A percentile compares a stretch with the other conserved stretches of the same genome.
These are phyloP conservation scores for Candida taoyuanica DNA, from an alignment of 805 yeast genomes.

Conservation along the genomic window DNA sequence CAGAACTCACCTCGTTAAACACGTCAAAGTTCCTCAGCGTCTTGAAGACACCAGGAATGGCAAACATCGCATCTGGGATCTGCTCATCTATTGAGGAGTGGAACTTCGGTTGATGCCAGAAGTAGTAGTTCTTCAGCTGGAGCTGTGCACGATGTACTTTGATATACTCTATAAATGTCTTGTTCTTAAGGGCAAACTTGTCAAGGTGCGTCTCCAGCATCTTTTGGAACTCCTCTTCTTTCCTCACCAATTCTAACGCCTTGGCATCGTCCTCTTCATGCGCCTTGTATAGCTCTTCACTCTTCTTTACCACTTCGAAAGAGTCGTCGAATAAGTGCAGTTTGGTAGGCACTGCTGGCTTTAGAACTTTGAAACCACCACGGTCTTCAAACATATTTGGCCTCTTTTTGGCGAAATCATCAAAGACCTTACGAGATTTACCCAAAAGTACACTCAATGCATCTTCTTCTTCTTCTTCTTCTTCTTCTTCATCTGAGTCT, in stretches of 20 bases:
- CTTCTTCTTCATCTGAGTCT: no score
- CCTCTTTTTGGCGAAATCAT: constrained; percentile 1
- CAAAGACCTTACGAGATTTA: background rate
- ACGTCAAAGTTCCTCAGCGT: background rate
- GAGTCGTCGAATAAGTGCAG: background rate
- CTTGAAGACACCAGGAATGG: constrained; percentile 2
- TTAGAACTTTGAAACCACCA: constrained; percentile 3
- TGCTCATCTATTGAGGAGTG: background rate
- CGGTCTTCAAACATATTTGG: constrained; percentile 7
- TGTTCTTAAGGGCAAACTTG: constrained; percentile 5
- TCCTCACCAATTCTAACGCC: constrained; percentile 4
- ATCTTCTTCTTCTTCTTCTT: constrained; percentile 9
- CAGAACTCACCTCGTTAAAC: background rate
- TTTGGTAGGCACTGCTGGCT: constrained; percentile 2
- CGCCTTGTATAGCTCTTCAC: constrained; percentile 4
- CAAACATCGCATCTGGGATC: background rate
- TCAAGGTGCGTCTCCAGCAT: constrained; percentile 6
- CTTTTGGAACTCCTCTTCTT: constrained; percentile 10
- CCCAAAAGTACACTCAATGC: constrained; percentile 1
- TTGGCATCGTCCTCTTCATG: constrained; percentile 11
- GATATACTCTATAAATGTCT: constrained; percentile 6
- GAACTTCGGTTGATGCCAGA: background rate
- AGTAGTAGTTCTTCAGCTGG: constrained; percentile 10
- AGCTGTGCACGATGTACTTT: constrained; percentile 2
- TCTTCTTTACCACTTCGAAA: constrained; percentile 6